Conservation (phyloP, 352 stramenopile species). For the Globisporangium canariense region DNA sequence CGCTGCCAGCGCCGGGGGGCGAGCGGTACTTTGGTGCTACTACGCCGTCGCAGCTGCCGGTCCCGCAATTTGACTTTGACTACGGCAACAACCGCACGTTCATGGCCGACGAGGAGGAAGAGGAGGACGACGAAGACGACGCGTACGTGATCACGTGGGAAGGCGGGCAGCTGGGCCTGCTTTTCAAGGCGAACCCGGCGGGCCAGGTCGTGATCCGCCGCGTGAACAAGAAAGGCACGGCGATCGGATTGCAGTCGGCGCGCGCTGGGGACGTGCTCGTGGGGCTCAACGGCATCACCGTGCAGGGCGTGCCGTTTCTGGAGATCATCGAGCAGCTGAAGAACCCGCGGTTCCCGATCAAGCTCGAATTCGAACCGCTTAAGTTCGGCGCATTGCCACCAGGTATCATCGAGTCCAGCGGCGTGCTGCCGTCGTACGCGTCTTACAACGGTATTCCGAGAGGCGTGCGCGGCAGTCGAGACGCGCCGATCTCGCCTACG, state of each 20-base stretch:
- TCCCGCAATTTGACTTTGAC: slow-evolving; percentile 1
- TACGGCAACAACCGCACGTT: slow-evolving; percentile 11
- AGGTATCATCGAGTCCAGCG: not conserved
- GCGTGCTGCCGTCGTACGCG: slow-evolving; percentile 4
- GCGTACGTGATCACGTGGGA: slow-evolving; percentile 71
- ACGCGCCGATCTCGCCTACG: slow-evolving; percentile 13
- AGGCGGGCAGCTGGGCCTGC: slow-evolving; percentile 57
- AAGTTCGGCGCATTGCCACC: slow-evolving; percentile 29
- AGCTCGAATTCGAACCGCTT: slow-evolving; percentile 63
- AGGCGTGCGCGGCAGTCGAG: not conserved
- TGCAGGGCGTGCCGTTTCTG: slow-evolving; percentile 49
- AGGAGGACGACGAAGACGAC: slow-evolving; percentile 64
- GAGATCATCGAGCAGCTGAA: slow-evolving; percentile 69
- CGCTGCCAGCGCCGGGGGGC: slow-evolving; percentile 13
- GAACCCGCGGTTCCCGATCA: slow-evolving; percentile 55
- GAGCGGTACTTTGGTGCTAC: slow-evolving; percentile 5
- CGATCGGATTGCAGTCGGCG: slow-evolving; percentile 54
- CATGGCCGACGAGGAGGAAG: slow-evolving; percentile 29
- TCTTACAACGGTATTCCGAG: not conserved
- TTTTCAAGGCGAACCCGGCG: slow-evolving; percentile 61
- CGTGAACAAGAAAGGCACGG: slow-evolving; percentile 69
- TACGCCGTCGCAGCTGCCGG: not conserved
- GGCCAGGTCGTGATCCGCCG: slow-evolving; percentile 63
- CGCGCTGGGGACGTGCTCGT: slow-evolving; percentile 75
- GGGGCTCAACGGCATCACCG: slow-evolving; percentile 55